Evolutionary conservation across 768 basidiomycete species (phyloP).

Genomic region (Tylopilus felleus): DNA sequence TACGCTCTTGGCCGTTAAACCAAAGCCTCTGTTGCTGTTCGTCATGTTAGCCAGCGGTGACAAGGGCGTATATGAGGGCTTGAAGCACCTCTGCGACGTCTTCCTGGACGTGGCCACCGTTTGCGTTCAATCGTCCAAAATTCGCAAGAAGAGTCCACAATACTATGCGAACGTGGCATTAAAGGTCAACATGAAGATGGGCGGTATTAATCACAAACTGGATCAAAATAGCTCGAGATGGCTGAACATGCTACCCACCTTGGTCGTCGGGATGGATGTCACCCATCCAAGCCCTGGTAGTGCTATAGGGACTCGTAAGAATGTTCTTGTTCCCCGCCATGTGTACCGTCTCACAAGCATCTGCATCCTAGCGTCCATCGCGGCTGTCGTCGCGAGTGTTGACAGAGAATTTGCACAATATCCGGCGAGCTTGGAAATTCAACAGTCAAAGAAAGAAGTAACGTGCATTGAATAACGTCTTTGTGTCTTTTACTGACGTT

Average conservation of each 20-base stretch:
- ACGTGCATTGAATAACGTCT: not conserved
- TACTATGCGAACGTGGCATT: constrained; percentile 56
- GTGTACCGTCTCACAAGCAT: not conserved
- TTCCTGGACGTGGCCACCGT: constrained; percentile 55
- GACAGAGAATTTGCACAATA: constrained; percentile 47
- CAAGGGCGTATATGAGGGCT: constrained; percentile 46
- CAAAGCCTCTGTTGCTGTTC: constrained; percentile 43
- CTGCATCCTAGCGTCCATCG: constrained; percentile 39
- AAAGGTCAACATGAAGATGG: constrained; percentile 55
- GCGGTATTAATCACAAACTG: constrained; percentile 49
- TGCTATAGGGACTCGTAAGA: constrained; percentile 44
- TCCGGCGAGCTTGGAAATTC: constrained; percentile 48
- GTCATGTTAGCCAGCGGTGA: constrained; percentile 48
- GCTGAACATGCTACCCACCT: constrained; percentile 42
- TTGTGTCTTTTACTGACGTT: not conserved
- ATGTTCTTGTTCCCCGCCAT: not conserved
- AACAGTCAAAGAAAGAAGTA: constrained; percentile 67
- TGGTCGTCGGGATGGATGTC: constrained; percentile 60
- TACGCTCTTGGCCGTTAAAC: constrained; percentile 35
- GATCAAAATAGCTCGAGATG: constrained; percentile 37
- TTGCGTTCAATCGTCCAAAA: constrained; percentile 70
- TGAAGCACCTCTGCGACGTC: constrained; percentile 53
- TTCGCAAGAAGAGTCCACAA: constrained; percentile 58
- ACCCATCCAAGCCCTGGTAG: constrained; percentile 80
- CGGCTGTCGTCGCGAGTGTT: constrained; percentile 50